phyloP scores from a whole-genome alignment of 2,329 filamentous ascomycete genomes.

The Coniochaeta hoffmannii region DNA sequence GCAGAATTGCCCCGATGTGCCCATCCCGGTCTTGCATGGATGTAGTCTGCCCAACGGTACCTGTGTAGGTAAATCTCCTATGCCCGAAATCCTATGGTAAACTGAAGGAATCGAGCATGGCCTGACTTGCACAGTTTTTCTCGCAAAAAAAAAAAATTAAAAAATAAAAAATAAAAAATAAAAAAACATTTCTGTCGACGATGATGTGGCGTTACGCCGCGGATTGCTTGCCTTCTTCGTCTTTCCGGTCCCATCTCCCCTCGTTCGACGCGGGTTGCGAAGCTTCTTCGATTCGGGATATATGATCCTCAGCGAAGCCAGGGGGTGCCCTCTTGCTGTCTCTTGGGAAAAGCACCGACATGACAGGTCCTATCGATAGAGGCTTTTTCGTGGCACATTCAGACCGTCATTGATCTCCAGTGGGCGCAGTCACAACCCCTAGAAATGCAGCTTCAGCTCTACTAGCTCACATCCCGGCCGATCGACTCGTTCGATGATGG shows the following conservation, averaged over 20 bases:
- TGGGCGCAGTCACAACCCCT: slow-evolving; percentile 20
- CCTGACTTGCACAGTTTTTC: neutral
- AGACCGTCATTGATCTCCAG: slow-evolving; percentile 24
- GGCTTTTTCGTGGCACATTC: slow-evolving; percentile 23
- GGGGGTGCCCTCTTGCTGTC: slow-evolving; percentile 18
- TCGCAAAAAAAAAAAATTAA: too few relatives aligned
- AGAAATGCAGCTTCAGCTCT: slow-evolving; percentile 20
- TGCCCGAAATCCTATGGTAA: neutral
- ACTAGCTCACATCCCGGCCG: slow-evolving; percentile 19
- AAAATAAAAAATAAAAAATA: too few relatives aligned
- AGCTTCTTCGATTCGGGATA: slow-evolving; percentile 16
- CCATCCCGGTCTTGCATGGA: slow-evolving; percentile 18
- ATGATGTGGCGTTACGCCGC: neutral
- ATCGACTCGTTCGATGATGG: slow-evolving; percentile 7
- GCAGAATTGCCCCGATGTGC: slow-evolving; percentile 19
- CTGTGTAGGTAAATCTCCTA: neutral
- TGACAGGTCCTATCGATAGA: slow-evolving; percentile 9
- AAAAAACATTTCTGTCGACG: neutral
- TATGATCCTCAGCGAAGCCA: slow-evolving; percentile 20
- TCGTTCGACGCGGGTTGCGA: neutral
- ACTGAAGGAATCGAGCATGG: neutral
- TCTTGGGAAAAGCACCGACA: slow-evolving; percentile 18
- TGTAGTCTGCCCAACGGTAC: slow-evolving; percentile 19
- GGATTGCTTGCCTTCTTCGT: neutral
- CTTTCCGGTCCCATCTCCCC: neutral